Base-by-base conservation (phyloP, 23 red algal genomes). In the Gracilaria vermiculophylla region DNA sequence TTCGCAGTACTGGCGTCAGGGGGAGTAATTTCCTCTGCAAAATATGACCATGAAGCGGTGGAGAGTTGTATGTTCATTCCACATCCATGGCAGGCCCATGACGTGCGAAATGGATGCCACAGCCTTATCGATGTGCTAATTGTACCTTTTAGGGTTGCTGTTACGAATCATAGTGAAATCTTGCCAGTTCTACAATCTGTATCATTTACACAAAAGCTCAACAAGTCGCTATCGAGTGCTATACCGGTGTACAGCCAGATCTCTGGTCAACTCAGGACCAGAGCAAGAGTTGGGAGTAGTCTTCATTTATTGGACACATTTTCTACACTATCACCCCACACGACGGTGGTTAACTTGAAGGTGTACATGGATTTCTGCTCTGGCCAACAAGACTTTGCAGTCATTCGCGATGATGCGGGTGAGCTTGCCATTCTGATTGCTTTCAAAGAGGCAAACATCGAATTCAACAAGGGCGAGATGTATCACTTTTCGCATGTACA, bases 41-140 rank as follows among this genome's bases (percentile, higher is more conserved):
- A 24, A 23, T 23, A 4, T 7, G 67, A 45, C 4, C 7, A 17
- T 2, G 67, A 42, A 48, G n/a, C n/a, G 39, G 47, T 21, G 6
- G 67, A 73, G 23, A 73, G 67, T 4, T 73, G 8, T 32, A 73
- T 73, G 42, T 73, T 73, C 67, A 48, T 73, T 28, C 67, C 67
- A 2, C 40, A 73, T 5, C 67, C 67, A 73, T 73, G 67, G 67
- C 67, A 47, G 2, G 37, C 37, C 33, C 67, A 73, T 48, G 40
- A 47, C 5, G 0, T 73, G 20, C 31, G 17, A 24, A 48, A 8
- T 7, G 1, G 1, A 1, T 3, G 67, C n/a, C 23, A 9, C 25
- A 23, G 3, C 0, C 44, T 14, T 0, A 28, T 37, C 12, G 37
- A 47, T 13, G 9, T 73, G 44, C 67, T 79, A 9, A 58, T 79